Evolutionary conservation across 495 filamentous ascomycete genomes (phyloP), one percentile per base, ranked within the genome.

Genomic region (Cairneyella variabilis): DNA sequence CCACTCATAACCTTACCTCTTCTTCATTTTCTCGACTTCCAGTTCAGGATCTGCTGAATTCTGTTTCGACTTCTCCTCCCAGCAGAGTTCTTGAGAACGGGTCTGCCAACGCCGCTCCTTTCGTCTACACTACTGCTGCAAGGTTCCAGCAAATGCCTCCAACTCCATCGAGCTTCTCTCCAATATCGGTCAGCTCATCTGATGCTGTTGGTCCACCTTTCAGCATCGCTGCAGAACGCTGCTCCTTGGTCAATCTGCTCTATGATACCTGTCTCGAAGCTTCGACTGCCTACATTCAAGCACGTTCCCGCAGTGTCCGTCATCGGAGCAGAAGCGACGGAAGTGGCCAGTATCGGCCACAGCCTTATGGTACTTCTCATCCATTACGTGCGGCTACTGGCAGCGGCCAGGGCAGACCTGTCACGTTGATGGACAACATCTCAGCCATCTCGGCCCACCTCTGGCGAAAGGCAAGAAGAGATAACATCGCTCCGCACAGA

Each of bases 401-500:
- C 17, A 4, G 1, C 14, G 9, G 8, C 0, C 8, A 26, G 6
- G 5, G 12, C 2, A 23, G 45, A n/a, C 4, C 26, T 21, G 10
- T 25, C 14, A 55, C 30, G 1, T 43, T 60, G 1, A 60, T 60
- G 51, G 57, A 56, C 43, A 55, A 60, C 41, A 53, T 60, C 20
- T 51, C 57, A 6, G 23, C 11, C 12, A 55, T 60, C 36, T 37
- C 30, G 17, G 56, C 51, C 1, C 21, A 48, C 17, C 8, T 56
- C 11, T 60, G 57, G 57, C 40, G 40, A 21, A 56, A 48, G 38
- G 57, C 57, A 14, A 28, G 52, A 11, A n/a, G 20, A 3, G 47
- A 60, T 39, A 28, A 26, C 18, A 46, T 55, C 47, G 52, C 52
- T 36, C 52, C 52, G 14, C 57, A 43, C 40, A 20, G 48, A 28